Conservation (phyloP, 2,329 filamentous ascomycete species). For the Pyricularia grisea region DNA sequence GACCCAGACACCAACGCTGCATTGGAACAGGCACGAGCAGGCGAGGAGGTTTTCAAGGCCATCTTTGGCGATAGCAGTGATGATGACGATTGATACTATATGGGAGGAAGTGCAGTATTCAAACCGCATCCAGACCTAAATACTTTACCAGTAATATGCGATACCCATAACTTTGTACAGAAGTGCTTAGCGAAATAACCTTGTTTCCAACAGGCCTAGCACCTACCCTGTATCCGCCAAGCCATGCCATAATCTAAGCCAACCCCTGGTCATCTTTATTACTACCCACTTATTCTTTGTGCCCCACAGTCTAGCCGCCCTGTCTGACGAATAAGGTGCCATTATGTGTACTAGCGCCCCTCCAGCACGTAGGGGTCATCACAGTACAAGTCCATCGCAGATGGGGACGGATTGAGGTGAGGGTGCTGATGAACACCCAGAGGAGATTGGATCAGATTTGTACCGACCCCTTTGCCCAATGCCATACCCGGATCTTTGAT, state of each 20-base stretch:
- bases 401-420: neutral
- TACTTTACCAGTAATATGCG: neutral
- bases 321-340: neutral
- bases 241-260: neutral
- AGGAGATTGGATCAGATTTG: neutral
- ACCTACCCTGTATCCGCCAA: neutral
- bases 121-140: neutral
- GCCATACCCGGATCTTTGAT: neutral
- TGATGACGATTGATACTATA: constrained; percentile 28
- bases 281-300: neutral
- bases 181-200: neutral
- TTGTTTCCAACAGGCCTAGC: neutral
- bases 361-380: neutral
- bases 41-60: constrained; percentile 78
- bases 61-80: constrained; percentile 87
- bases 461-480: neutral
- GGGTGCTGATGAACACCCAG: neutral
- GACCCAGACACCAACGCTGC: constrained; percentile 72
- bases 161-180: neutral
- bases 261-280: constrained; percentile 2
- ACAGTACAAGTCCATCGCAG: neutral
- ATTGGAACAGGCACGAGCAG: constrained; percentile 62
- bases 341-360: neutral
- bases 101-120: neutral
- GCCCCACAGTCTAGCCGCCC: neutral